A percentile compares a stretch with the other conserved stretches of the same genome.
These are phyloP conservation scores for Linderniella brevidens DNA, from an alignment of 257 asterid species.

Conservation along the genomic window DNA sequence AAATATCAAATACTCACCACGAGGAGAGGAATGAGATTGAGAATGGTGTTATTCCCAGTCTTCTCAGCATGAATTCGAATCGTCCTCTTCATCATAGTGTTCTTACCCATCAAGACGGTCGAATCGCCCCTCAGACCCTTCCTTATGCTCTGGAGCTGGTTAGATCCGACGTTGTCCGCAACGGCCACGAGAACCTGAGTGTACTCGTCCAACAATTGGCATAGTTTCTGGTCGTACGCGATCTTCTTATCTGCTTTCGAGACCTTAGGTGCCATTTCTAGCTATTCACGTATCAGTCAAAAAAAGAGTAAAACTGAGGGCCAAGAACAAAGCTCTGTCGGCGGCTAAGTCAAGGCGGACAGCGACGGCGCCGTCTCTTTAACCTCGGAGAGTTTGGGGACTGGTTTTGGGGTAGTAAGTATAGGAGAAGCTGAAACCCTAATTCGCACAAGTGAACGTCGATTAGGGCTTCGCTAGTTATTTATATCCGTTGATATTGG, in stretches of 20 bases:
- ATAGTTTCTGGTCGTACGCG: constrained; percentile 58
- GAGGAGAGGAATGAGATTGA: constrained; percentile 73
- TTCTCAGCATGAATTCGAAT: constrained; percentile 67
- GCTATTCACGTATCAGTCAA: constrained; percentile 7
- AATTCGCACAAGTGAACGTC: no score
- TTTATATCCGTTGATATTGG: no score
- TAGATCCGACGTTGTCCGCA: constrained; percentile 87
- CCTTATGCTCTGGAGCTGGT: constrained; percentile 69
- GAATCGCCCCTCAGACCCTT: constrained; percentile 78
- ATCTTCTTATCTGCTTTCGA: constrained; percentile 79
- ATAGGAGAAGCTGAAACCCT: no score
- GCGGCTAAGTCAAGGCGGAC: constrained; percentile 68
- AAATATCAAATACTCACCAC: constrained; percentile 24
- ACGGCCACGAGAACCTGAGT: constrained; percentile 55
- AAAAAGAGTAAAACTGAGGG: constrained; percentile 32
- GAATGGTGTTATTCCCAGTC: constrained; percentile 49
- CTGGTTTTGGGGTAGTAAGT: no score
- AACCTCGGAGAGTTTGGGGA: constrained; percentile 5
- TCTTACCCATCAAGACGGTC: constrained; percentile 89
- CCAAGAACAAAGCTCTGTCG: constrained; percentile 41
- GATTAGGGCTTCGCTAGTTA: no score
- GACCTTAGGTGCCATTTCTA: constrained; percentile 8
- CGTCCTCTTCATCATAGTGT: constrained; percentile 91
- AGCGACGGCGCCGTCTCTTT: constrained; percentile 45
- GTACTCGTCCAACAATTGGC: constrained; percentile 66